These are phyloP conservation scores for Pyrenula aspistea DNA, from an alignment of 495 filamentous ascomycete genomes.

Conservation along the genomic window DNA sequence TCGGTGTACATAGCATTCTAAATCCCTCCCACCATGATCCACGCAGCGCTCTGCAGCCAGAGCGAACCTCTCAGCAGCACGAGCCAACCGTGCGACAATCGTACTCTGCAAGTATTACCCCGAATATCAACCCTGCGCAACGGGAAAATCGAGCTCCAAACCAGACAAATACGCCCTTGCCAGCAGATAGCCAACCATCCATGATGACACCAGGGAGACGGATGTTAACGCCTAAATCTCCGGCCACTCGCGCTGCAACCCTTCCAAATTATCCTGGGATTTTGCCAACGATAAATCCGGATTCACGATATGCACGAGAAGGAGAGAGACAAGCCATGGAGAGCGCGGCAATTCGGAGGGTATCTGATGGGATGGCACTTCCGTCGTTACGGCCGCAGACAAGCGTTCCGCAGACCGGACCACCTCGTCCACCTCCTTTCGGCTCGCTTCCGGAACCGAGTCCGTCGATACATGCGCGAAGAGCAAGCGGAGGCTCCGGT, in stretches of 20 bases:
- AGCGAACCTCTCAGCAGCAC: constrained; percentile 10
- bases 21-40: constrained; percentile 27
- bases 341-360: constrained; percentile 12
- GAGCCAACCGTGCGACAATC: neutral
- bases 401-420: constrained; percentile 13
- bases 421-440: constrained; percentile 16
- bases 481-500: constrained; percentile 25
- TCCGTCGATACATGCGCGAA: constrained; percentile 27
- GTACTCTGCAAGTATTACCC: neutral
- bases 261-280: constrained; percentile 30
- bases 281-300: constrained; percentile 11
- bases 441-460: constrained; percentile 25
- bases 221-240: constrained; percentile 53
- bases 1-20: constrained; percentile 38
- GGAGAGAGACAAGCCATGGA: constrained; percentile 9
- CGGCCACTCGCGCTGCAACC: constrained; percentile 27
- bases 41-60: constrained; percentile 1
- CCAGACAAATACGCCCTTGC: neutral
- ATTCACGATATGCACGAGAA: constrained; percentile 7
- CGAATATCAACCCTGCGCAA: neutral
- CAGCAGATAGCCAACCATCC: constrained; percentile 12
- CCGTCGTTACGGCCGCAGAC: constrained; percentile 21
- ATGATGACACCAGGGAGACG: constrained; percentile 26
- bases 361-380: constrained; percentile 3
- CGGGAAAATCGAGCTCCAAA: neutral